Evolutionary conservation across 164 flowering plant genomes (phyloP).

Genomic region (Warburgia ugandensis): DNA sequence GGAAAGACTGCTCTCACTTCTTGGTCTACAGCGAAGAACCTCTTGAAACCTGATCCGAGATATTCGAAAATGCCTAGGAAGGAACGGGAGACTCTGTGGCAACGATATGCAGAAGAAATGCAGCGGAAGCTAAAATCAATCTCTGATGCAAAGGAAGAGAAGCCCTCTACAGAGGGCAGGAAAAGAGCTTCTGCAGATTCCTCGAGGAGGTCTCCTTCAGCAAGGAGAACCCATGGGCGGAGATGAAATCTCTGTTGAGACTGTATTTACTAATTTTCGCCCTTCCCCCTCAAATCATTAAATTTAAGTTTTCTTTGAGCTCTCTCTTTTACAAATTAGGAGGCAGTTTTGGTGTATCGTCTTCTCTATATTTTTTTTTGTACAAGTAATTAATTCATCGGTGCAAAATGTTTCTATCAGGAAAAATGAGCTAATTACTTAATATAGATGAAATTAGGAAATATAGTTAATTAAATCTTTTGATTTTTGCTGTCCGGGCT

Average conservation of each 20-base stretch:
- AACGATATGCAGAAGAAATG: slow-evolving; percentile 61
- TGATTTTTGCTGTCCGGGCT: too few species aligned
- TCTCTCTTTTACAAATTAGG: too few species aligned
- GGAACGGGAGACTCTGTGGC: slow-evolving; percentile 84
- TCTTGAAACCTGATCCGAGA: slow-evolving; percentile 63
- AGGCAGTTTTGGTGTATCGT: too few species aligned
- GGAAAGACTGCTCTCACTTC: slow-evolving; percentile 75
- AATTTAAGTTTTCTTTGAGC: too few species aligned
- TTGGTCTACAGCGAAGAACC: slow-evolving; percentile 85
- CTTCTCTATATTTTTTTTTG: too few species aligned
- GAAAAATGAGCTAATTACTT: too few species aligned
- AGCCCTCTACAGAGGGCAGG: slow-evolving; percentile 25
- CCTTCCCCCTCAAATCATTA: too few species aligned
- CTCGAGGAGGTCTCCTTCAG: slow-evolving; percentile 20
- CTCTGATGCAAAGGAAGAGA: slow-evolving; percentile 42
- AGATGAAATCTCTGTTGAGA: slow-evolving; percentile 31
- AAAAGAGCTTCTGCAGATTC: slow-evolving; percentile 34
- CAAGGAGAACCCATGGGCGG: slow-evolving; percentile 32
- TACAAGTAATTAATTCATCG: too few species aligned
- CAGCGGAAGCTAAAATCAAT: slow-evolving; percentile 44
- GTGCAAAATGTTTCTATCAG: too few species aligned
- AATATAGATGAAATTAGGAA: too few species aligned
- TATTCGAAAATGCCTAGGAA: slow-evolving; percentile 80
- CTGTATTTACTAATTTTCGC: too few species aligned
- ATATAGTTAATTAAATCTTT: too few species aligned